Conservation (phyloP, 768 basidiomycete genomes). For the Leccinum subgranulosum region DNA sequence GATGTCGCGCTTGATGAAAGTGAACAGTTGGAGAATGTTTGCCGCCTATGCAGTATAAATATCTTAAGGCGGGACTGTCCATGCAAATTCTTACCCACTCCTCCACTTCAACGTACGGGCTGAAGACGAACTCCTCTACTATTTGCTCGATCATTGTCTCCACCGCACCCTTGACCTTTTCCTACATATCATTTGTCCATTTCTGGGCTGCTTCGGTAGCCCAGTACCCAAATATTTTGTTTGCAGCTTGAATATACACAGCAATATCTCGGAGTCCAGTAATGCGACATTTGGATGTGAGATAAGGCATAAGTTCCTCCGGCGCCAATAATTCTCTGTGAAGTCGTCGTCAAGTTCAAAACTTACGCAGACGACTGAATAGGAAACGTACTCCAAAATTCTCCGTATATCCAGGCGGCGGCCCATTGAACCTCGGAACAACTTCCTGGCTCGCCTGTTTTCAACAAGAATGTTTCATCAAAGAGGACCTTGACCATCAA, state of each 20-base stretch:
- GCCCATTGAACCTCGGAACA: slow-evolving; percentile 90
- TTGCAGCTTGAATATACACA: slow-evolving; percentile 77
- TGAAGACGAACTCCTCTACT: slow-evolving; percentile 48
- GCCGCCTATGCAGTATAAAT: slow-evolving; percentile 56
- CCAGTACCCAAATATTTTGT: slow-evolving; percentile 89
- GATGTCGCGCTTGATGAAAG: slow-evolving; percentile 74
- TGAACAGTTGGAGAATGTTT: slow-evolving; percentile 70
- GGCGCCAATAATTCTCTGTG: slow-evolving; percentile 76
- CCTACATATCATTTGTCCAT: slow-evolving; percentile 74
- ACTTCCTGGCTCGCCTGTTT: slow-evolving; percentile 64
- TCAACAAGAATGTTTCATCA: slow-evolving; percentile 71
- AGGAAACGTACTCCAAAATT: slow-evolving; percentile 74
- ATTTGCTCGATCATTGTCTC: slow-evolving; percentile 60
- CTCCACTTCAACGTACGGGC: slow-evolving; percentile 82
- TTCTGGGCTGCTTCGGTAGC: slow-evolving; percentile 66
- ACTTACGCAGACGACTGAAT: neutral
- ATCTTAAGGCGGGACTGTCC: neutral
- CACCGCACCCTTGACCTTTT: slow-evolving; percentile 62
- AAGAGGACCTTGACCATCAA: slow-evolving; percentile 78
- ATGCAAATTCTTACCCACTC: slow-evolving; percentile 65
- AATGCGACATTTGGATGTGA: slow-evolving; percentile 56
- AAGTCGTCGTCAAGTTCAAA: slow-evolving; percentile 6
- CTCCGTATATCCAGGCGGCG: slow-evolving; percentile 95
- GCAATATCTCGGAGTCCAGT: slow-evolving; percentile 66
- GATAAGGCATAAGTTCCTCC: slow-evolving; percentile 65